phyloP scores from a whole-genome alignment of 371 early-diverging fungal genomes.

The Circinella umbellata region DNA sequence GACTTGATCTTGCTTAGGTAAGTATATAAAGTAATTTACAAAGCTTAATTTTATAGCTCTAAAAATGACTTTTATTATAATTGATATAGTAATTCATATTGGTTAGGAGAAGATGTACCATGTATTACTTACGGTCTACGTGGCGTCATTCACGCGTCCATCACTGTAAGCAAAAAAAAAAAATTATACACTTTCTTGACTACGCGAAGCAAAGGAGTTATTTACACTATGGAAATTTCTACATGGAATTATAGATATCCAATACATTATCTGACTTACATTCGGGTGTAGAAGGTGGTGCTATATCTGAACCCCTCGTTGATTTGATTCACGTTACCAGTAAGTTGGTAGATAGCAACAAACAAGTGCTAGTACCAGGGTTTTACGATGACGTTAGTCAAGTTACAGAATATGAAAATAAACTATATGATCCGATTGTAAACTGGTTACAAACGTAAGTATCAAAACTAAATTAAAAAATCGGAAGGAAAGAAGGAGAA shows the following conservation, averaged over 20 bases:
- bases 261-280: constrained; percentile 73
- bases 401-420: constrained; percentile 55
- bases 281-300: constrained; percentile 89
- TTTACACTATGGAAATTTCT: too few relatives aligned
- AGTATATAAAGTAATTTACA: neutral
- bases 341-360: constrained; percentile 61
- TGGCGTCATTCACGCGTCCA: constrained; percentile 76
- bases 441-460: constrained; percentile 50
- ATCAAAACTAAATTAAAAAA: neutral
- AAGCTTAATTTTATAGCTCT: neutral
- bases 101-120: constrained; percentile 73
- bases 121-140: constrained; percentile 75
- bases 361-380: constrained; percentile 71
- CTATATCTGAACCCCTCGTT: constrained; percentile 77
- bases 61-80: too few relatives aligned
- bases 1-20: constrained; percentile 77
- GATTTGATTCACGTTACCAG: constrained; percentile 75
- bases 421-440: constrained; percentile 59
- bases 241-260: constrained; percentile 28
- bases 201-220: too few relatives aligned
- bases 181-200: too few relatives aligned
- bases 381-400: constrained; percentile 66
- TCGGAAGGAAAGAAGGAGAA: neutral
- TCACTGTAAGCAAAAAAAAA: constrained; percentile 47
- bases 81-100: constrained; percentile 62